A percentile compares a stretch with the other conserved stretches of the same genome.
These are phyloP conservation scores for Pichia sp. DNA, from an alignment of 1,139 yeast species.

Conservation along the genomic window DNA sequence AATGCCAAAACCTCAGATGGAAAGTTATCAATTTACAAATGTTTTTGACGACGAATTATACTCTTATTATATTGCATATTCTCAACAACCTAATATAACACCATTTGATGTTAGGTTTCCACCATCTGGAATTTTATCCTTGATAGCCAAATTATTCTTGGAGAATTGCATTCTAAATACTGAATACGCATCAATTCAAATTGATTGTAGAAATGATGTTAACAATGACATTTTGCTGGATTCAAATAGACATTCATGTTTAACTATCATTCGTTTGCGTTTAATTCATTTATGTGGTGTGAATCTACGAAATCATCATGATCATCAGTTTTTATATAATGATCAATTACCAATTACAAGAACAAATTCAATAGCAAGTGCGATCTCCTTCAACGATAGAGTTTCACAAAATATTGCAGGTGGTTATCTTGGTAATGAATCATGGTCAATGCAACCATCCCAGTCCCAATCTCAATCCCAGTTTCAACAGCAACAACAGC, in stretches of 20 bases:
- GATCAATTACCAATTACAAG: constrained; percentile 18
- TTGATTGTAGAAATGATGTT: constrained; percentile 31
- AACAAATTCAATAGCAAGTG: constrained; percentile 21
- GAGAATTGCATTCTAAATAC: constrained; percentile 12
- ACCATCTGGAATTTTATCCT: constrained; percentile 37
- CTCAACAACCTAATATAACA: constrained; percentile 34
- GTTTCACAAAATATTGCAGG: constrained; percentile 5
- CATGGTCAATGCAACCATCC: not conserved
- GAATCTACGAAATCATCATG: constrained; percentile 13
- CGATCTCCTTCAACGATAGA: constrained; percentile 8
- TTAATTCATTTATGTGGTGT: constrained; percentile 28
- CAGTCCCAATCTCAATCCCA: not conserved
- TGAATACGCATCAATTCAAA: constrained; percentile 26
- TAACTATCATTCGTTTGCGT: constrained; percentile 34
- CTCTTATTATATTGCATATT: constrained; percentile 30
- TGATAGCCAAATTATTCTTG: constrained; percentile 34
- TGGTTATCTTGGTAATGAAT: not conserved
- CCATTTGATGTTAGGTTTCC: constrained; percentile 38
- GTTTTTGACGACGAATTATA: constrained; percentile 32
- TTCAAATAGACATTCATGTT: constrained; percentile 23
- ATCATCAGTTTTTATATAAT: constrained; percentile 11
- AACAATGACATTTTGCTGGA: constrained; percentile 24
- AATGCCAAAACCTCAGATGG: constrained; percentile 18
- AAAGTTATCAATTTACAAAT: constrained; percentile 27
- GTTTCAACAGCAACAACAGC: too few species aligned